Evolutionary conservation across 495 filamentous ascomycete genomes (phyloP).

Genomic region (Sabuloglossum arenarium): DNA sequence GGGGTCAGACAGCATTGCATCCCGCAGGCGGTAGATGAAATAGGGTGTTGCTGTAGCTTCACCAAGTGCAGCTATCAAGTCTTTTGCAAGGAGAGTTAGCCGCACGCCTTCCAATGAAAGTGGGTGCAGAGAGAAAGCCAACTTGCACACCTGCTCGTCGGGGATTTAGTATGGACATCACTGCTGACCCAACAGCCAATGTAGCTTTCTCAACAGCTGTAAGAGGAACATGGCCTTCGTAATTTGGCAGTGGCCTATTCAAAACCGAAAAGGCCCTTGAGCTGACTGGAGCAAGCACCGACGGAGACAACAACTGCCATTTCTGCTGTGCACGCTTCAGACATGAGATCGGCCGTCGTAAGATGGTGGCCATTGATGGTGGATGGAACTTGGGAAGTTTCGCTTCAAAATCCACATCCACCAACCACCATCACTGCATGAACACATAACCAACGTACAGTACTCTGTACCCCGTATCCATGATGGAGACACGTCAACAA

Average conservation of each 20-base stretch:
- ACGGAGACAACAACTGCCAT: background rate
- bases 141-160: constrained; percentile 39
- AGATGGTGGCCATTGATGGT: background rate
- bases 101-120: background rate
- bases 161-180: constrained; percentile 61
- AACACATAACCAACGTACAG: no score
- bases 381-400: no score
- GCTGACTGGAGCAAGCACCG: background rate
- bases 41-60: constrained; percentile 88
- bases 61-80: constrained; percentile 83
- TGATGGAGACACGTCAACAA: no score
- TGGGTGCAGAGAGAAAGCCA: constrained; percentile 1
- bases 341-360: background rate
- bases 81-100: constrained; percentile 19
- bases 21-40: constrained; percentile 81
- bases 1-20: constrained; percentile 66
- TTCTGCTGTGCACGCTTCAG: background rate
- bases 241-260: constrained; percentile 32
- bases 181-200: constrained; percentile 63
- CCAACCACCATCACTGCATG: no score
- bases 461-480: no score
- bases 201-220: constrained; percentile 51
- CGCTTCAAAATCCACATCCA: no score
- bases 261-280: constrained; percentile 4
- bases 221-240: constrained; percentile 84